phyloP scores from a whole-genome alignment of 2,329 filamentous ascomycete genomes.

The Botryotinia convoluta region DNA sequence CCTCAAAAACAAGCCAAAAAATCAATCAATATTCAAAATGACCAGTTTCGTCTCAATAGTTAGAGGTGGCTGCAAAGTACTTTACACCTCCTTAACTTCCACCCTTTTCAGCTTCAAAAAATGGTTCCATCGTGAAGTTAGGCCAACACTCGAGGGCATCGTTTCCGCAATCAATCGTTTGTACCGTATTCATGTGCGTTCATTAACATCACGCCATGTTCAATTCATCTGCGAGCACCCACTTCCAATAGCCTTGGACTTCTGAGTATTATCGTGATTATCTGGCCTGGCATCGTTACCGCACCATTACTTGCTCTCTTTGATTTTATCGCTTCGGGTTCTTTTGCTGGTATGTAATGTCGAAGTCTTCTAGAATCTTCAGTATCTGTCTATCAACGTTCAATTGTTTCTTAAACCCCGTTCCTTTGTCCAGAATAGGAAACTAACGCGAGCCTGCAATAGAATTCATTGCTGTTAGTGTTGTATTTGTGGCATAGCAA shows the following conservation, averaged over 20 bases:
- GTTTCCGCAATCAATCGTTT: background rate
- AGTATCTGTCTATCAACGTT: too few relatives aligned
- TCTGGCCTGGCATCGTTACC: background rate
- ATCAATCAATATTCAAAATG: background rate
- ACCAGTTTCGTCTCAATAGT: background rate
- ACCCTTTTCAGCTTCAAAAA: background rate
- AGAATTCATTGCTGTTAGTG: background rate
- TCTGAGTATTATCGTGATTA: background rate
- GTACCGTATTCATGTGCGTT: background rate
- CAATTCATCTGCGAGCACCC: background rate
- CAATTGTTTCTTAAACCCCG: too few relatives aligned
- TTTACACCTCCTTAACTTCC: background rate
- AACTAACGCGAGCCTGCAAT: background rate
- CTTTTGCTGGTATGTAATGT: background rate
- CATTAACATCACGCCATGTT: background rate
- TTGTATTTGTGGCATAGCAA: background rate
- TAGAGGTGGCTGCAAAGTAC: background rate
- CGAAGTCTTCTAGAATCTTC: too few relatives aligned
- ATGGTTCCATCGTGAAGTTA: background rate
- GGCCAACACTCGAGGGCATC: background rate
- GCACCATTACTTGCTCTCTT: background rate
- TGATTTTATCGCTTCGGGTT: background rate
- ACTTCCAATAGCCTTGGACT: background rate
- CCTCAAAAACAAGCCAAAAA: background rate
- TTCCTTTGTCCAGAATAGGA: accelerated